Evolutionary conservation across 1,139 yeast genomes (phyloP).

Genomic region (Torulaspora pretoriensis): DNA sequence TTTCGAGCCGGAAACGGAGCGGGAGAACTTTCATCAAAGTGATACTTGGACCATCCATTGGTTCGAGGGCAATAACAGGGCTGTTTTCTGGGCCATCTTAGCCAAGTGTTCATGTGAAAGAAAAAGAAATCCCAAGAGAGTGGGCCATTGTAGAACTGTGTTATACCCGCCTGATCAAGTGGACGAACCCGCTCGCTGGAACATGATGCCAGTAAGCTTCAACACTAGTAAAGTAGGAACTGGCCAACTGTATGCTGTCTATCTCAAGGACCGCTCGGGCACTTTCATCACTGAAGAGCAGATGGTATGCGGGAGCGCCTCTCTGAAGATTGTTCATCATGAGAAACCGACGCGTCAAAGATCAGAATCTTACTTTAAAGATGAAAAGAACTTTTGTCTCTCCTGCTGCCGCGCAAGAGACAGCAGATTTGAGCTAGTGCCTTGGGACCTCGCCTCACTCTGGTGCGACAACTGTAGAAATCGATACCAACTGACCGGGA

Average conservation of each 20-base stretch:
- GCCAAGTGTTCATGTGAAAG: constrained; percentile 11
- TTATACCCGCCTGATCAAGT: too few relatives aligned
- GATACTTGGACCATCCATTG: constrained; percentile 8
- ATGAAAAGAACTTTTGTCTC: neutral
- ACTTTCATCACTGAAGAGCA: constrained; percentile 3
- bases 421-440: neutral
- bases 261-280: neutral
- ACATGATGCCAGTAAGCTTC: neutral
- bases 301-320: neutral
- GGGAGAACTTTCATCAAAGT: neutral
- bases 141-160: neutral
- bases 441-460: neutral
- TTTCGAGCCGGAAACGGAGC: constrained; percentile 3
- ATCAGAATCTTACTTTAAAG: too few relatives aligned
- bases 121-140: constrained; percentile 7
- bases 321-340: too few relatives aligned
- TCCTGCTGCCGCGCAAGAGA: constrained; percentile 1
- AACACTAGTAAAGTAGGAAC: neutral
- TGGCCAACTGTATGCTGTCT: neutral
- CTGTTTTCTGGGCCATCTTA: constrained; percentile 8
- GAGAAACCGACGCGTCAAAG: too few relatives aligned
- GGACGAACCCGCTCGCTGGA: neutral
- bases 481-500: neutral
- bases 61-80: constrained; percentile 5
- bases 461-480: constrained; percentile 3